phyloP scores from a whole-genome alignment of 129 eudicot genomes.

The Daucus carota region DH1_v3.0 NC_030383.2:44917001-44917500 shows the following conservation, averaged over 20 bases:
- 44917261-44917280: background rate
- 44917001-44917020: background rate
- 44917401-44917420: slow-evolving; percentile 94
- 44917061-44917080: slow-evolving; percentile 99
- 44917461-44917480: slow-evolving; percentile 88
- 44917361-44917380: slow-evolving; percentile 92
- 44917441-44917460: slow-evolving; percentile 61
- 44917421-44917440: slow-evolving; percentile 77
- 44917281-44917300: slow-evolving; percentile 80
- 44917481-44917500: slow-evolving; percentile 20
- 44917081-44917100: slow-evolving; percentile 93
- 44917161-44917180: background rate
- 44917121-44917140: slow-evolving; percentile 84
- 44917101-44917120: slow-evolving; percentile 97
- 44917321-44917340: slow-evolving; percentile 89
- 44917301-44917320: slow-evolving; percentile 99
- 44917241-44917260: background rate
- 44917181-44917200: background rate
- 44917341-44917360: slow-evolving; percentile 80
- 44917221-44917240: background rate
- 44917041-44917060: slow-evolving; percentile 56
- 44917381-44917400: slow-evolving; percentile 89
- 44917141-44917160: background rate
- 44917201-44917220: background rate
- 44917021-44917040: background rate